Evolutionary conservation across 208 protist genomes (phyloP).

Genomic region (Herpetomonas tarakana): DNA sequence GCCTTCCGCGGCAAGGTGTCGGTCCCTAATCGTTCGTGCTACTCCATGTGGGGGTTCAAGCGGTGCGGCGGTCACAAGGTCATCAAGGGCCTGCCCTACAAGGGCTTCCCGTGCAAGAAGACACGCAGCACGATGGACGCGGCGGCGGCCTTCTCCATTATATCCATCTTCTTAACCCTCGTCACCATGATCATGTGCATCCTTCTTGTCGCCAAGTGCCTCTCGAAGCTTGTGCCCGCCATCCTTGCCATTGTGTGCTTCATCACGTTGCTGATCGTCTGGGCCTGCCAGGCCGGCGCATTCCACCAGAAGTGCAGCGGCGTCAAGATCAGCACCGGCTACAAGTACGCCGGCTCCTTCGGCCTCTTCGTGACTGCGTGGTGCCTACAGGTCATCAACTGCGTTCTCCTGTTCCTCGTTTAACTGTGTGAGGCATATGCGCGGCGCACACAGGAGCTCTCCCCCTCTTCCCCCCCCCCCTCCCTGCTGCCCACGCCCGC

Average conservation of each 20-base stretch:
- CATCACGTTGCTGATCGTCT: constrained; percentile 22
- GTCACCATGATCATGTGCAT: constrained; percentile 15
- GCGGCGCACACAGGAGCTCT: too few relatives aligned
- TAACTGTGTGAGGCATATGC: too few relatives aligned
- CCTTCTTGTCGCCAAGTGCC: constrained; percentile 16
- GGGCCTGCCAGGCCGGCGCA: constrained; percentile 28
- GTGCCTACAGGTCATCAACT: constrained; percentile 24
- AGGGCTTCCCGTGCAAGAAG: constrained; percentile 17
- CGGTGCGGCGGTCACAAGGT: constrained; percentile 19
- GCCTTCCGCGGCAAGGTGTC: constrained; percentile 10
- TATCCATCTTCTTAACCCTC: constrained; percentile 36
- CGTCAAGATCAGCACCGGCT: not conserved
- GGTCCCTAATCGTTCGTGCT: constrained; percentile 10
- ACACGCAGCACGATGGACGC: constrained; percentile 21
- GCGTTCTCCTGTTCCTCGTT: constrained; percentile 13
- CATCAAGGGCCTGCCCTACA: constrained; percentile 7
- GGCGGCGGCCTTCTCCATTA: constrained; percentile 32
- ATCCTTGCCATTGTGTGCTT: constrained; percentile 17
- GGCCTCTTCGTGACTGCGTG: constrained; percentile 32
- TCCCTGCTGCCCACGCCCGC: too few relatives aligned
- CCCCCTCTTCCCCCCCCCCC: too few relatives aligned
- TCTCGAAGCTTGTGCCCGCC: constrained; percentile 8
- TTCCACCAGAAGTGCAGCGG: constrained; percentile 14
- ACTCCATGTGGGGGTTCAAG: constrained; percentile 35
- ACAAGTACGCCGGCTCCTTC: constrained; percentile 17